A percentile compares a stretch with the other conserved stretches of the same genome.
These are phyloP conservation scores for Ramularia endophylla DNA, from an alignment of 2,329 filamentous ascomycete species.

Conservation along the genomic window DNA sequence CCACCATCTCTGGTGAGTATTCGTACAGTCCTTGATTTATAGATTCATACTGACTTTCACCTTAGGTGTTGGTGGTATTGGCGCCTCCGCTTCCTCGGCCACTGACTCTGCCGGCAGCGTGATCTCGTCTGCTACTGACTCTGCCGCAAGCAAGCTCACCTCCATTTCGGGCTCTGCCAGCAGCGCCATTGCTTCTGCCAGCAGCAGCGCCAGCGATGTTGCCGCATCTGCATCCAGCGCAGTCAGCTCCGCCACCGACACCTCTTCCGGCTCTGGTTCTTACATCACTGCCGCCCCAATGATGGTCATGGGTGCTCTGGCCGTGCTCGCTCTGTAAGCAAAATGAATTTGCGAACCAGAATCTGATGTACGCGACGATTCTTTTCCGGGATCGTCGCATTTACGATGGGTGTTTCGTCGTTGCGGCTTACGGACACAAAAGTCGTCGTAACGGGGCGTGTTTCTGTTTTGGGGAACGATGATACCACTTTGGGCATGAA, in stretches of 20 bases:
- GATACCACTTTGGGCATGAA: constrained; percentile 11
- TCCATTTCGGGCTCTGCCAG: constrained; percentile 7
- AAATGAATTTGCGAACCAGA: constrained; percentile 19
- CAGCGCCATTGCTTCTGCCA: constrained; percentile 13
- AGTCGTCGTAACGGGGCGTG: neutral
- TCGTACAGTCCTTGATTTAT: too few relatives aligned
- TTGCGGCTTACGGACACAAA: constrained; percentile 14
- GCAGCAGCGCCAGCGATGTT: constrained; percentile 8
- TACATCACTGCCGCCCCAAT: constrained; percentile 29
- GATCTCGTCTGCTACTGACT: neutral
- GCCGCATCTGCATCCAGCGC: constrained; percentile 13
- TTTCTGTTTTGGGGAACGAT: constrained; percentile 4
- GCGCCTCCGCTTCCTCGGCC: constrained; percentile 22
- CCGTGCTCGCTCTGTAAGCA: constrained; percentile 45
- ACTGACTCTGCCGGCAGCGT: constrained; percentile 20
- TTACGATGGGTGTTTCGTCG: constrained; percentile 2
- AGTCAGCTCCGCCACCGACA: constrained; percentile 6
- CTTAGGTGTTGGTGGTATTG: constrained; percentile 11
- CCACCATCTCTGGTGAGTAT: constrained; percentile 30
- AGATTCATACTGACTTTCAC: neutral
- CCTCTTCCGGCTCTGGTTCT: constrained; percentile 19
- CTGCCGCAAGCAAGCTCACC: constrained; percentile 5
- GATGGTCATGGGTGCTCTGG: constrained; percentile 32
- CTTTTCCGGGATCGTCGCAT: neutral
- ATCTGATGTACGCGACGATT: neutral